These are phyloP conservation scores for Circinella minor DNA, from an alignment of 371 early-diverging fungal genomes.

Conservation along the genomic window DNA sequence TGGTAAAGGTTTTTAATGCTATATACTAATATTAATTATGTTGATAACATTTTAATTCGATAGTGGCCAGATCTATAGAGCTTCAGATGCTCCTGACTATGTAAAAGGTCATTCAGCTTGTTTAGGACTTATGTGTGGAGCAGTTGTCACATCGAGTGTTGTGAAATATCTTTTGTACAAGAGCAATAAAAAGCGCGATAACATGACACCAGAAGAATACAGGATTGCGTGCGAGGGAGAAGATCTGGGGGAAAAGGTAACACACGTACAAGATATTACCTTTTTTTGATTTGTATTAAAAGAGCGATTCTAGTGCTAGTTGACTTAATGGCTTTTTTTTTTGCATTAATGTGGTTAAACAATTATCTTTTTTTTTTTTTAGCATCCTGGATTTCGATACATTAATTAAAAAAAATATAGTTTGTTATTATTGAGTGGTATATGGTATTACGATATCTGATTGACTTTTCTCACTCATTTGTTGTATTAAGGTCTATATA, in stretches of 20 bases:
- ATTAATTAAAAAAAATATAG: too few species aligned
- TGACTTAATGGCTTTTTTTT: background rate
- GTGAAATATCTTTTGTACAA: slow-evolving; percentile 48
- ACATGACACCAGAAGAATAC: slow-evolving; percentile 56
- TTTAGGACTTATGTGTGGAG: slow-evolving; percentile 23
- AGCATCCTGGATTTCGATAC: too few species aligned
- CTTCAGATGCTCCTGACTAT: slow-evolving; percentile 61
- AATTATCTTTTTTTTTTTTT: too few species aligned
- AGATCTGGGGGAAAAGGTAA: slow-evolving; percentile 55
- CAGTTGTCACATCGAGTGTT: slow-evolving; percentile 36
- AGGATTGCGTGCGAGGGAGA: slow-evolving; percentile 44
- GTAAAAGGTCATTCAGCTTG: slow-evolving; percentile 42
- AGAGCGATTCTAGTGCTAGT: too few species aligned
- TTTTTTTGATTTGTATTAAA: background rate
- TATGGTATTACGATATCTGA: too few species aligned
- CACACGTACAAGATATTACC: background rate
- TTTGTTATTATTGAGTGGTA: too few species aligned
- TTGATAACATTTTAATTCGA: slow-evolving; percentile 13
- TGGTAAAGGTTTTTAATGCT: too few species aligned
- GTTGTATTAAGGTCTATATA: too few species aligned
- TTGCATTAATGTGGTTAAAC: background rate
- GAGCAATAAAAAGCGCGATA: slow-evolving; percentile 58
- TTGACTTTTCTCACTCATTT: too few species aligned
- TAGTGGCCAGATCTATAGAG: slow-evolving; percentile 63
- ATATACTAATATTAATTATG: too few species aligned